A percentile compares a stretch with the other conserved stretches of the same genome.
Conservation (phyloP, 140 eudicot genomes). For the Flaveria floridana region DNA sequence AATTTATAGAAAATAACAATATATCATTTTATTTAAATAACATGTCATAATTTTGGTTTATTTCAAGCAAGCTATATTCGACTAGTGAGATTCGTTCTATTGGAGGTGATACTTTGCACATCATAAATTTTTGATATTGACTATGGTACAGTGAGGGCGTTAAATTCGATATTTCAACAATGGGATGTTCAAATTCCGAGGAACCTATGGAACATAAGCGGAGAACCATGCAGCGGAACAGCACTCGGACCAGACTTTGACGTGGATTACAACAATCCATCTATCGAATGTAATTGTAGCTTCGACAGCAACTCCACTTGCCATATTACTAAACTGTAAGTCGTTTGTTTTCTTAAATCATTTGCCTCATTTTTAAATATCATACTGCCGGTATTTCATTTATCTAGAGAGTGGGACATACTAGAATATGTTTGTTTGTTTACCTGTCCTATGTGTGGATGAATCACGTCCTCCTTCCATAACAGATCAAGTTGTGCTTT, state of each 20-base stretch:
- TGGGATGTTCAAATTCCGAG: slow-evolving; percentile 53
- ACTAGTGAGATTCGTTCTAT: too few species aligned
- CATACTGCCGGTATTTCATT: neutral
- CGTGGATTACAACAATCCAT: slow-evolving; percentile 39
- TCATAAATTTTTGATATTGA: neutral
- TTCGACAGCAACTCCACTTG: slow-evolving; percentile 49
- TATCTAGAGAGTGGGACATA: neutral
- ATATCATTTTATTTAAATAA: too few species aligned
- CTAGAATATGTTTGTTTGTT: too few species aligned
- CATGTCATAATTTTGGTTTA: too few species aligned
- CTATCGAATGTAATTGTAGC: slow-evolving; percentile 66
- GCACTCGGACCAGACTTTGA: slow-evolving; percentile 42
- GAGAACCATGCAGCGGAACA: slow-evolving; percentile 77
- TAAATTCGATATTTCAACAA: slow-evolving; percentile 48
- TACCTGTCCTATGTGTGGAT: neutral
- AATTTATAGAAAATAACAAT: too few species aligned
- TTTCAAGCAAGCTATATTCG: too few species aligned
- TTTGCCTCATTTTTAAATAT: neutral
- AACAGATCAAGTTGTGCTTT: too few species aligned
- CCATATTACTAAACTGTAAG: slow-evolving; percentile 63
- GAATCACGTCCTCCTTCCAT: neutral
- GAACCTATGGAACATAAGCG: slow-evolving; percentile 68
- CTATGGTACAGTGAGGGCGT: slow-evolving; percentile 39
- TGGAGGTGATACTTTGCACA: too few species aligned
- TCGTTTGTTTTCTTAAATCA: slow-evolving; percentile 11